Percentiles rank a stretch among this genome's conserved stretches.
Conservation (phyloP, 768 basidiomycete species). For the Rhodotorula paludigena region DNA sequence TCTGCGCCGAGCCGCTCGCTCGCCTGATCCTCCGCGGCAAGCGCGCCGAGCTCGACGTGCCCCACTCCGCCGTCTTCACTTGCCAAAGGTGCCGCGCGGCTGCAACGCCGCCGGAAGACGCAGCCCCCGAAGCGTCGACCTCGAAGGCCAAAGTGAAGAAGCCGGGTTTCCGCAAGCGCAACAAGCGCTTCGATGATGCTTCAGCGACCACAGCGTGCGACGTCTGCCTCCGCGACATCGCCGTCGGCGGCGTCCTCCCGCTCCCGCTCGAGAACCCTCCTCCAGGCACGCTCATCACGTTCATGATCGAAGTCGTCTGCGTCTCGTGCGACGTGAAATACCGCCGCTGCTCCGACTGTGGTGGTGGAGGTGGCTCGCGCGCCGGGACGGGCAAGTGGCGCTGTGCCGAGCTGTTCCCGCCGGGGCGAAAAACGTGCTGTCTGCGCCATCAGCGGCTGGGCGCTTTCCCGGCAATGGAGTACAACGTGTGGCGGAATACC, state of each 20-base stretch:
- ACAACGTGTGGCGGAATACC: slow-evolving; percentile 10
- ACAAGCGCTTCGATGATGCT: slow-evolving; percentile 12
- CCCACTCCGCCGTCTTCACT: slow-evolving; percentile 17
- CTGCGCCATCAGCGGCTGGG: slow-evolving; percentile 44
- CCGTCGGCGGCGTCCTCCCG: slow-evolving; percentile 27
- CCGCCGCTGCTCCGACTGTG: slow-evolving; percentile 38
- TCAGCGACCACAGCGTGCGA: slow-evolving; percentile 21
- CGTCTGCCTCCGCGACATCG: slow-evolving; percentile 29
- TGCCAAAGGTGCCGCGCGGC: background rate
- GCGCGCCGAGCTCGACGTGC: slow-evolving; percentile 25
- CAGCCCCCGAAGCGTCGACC: background rate
- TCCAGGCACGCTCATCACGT: slow-evolving; percentile 2
- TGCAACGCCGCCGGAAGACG: background rate
- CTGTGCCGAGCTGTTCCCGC: slow-evolving; percentile 46
- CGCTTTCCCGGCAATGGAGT: slow-evolving; percentile 20
- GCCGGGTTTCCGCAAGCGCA: slow-evolving; percentile 23
- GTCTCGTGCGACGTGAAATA: slow-evolving; percentile 21
- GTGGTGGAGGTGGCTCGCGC: slow-evolving; percentile 46
- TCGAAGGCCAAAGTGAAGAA: background rate
- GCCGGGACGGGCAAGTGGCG: slow-evolving; percentile 48
- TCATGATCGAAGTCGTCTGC: slow-evolving; percentile 32
- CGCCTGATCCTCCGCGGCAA: slow-evolving; percentile 39
- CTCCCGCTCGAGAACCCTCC: slow-evolving; percentile 8
- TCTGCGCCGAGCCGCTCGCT: slow-evolving; percentile 22
- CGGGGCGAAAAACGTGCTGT: slow-evolving; percentile 46